These are phyloP conservation scores for Rhizopogon rudus DNA, from an alignment of 768 basidiomycete species.

Conservation along the genomic window DNA sequence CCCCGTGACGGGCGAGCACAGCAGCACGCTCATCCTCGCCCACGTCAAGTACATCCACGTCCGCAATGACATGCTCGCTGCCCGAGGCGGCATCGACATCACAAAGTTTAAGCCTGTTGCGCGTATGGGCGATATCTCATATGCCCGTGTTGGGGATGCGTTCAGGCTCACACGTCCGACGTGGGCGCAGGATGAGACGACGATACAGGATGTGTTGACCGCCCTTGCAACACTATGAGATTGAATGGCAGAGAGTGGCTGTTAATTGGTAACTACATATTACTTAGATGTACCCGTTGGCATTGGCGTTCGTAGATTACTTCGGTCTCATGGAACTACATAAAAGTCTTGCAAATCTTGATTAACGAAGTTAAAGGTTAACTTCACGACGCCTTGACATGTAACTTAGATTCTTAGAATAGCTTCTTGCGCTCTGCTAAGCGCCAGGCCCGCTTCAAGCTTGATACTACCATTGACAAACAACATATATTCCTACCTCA, in stretches of 20 bases:
- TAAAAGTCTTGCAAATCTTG: too few species aligned
- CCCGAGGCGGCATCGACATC: conserved; percentile 30
- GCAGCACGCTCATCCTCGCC: conserved; percentile 31
- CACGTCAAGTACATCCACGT: conserved; percentile 37
- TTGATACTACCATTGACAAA: too few species aligned
- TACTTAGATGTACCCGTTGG: too few species aligned
- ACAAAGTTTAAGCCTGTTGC: conserved; percentile 30
- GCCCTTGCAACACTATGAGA: neutral
- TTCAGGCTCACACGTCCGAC: conserved; percentile 20
- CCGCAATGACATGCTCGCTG: conserved; percentile 34
- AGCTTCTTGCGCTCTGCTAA: too few species aligned
- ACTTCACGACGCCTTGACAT: too few species aligned
- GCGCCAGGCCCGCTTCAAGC: too few species aligned
- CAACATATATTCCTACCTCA: too few species aligned
- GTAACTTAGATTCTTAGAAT: too few species aligned
- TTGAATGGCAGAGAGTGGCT: neutral
- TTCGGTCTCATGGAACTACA: too few species aligned
- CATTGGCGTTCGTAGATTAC: too few species aligned
- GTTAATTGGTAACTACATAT: too few species aligned
- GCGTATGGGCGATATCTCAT: conserved; percentile 36
- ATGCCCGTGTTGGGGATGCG: conserved; percentile 24
- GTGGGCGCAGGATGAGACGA: conserved; percentile 17
- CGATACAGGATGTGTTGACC: conserved; percentile 6
- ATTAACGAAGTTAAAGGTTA: too few species aligned
- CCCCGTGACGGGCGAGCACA: conserved; percentile 19